Base-by-base conservation (phyloP, 2,329 filamentous ascomycete species). In the Trichoderma citrinoviride region DNA sequence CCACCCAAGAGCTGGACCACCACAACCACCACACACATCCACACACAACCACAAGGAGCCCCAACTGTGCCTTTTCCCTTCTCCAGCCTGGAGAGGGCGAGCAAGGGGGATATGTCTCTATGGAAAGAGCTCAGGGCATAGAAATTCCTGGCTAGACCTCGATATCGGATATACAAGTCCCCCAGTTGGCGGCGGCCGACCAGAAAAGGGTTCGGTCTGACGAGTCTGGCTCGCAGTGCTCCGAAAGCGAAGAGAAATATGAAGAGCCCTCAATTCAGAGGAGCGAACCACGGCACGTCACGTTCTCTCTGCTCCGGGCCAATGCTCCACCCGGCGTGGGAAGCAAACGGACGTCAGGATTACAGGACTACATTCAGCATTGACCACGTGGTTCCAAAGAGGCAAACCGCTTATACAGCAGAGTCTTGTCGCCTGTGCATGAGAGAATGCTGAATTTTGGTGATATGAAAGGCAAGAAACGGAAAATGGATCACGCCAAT, bases 321-420 rank as follows among this genome's bases (percentile, higher is more conserved):
- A 33, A 29, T 47, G 41, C 50, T 55, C 50, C 61, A 63, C 61
- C 40, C 50, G 40, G 44, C 49, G 52, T 55, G 29, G 52, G 33
- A 37, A 27, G 52, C 61, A 63, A 55, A 56, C 61, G 61, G 52
- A 62, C 58, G 50, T 63, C 40, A 33, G 46, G 37, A 56, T 56
- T 60, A 25, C 62, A 17, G 44, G 47, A 47, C 56, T 50, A 65
- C 56, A 65, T 65, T 37, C 50, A 52, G 56, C 64, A 44, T 25
- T 47, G 57, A 56, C 64, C 64, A 65, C 64, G 64, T 65, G 64
- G 64, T 61, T 65, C 64, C 64, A 65, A 52, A 62, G 56, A 65
- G 43, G 61, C 61, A 56, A 56, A 64, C 52, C 49, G 54, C 25
- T 57, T 57, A 57, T 57, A n/a, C n/a, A n/a, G n/a, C n/a, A 57